Evolutionary conservation across 2,329 filamentous ascomycete species (phyloP).

Genomic region (Nannizzia gypsea): DNA sequence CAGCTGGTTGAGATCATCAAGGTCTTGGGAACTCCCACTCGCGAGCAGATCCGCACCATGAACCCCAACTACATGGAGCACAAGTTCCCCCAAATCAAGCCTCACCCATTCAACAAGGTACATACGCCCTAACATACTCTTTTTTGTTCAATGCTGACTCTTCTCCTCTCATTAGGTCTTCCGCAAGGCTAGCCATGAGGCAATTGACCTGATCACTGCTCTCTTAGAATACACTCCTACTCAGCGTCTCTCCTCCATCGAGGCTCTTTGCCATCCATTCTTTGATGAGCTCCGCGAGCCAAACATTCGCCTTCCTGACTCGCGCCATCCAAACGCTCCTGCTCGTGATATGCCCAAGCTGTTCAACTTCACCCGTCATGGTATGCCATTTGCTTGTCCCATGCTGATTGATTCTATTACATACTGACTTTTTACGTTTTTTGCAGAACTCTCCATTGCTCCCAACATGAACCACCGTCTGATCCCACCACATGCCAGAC

Average conservation of each 20-base stretch:
- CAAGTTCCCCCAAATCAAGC: conserved; percentile 99
- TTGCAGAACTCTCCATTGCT: conserved; percentile 83
- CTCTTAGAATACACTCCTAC: conserved; percentile 96
- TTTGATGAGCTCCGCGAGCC: conserved; percentile 94
- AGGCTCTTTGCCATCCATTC: conserved; percentile 97
- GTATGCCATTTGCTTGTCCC: conserved; percentile 43
- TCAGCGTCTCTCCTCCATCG: conserved; percentile 80
- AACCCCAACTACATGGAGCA: conserved; percentile 99
- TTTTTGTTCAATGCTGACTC: not conserved
- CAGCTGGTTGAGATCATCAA: conserved; percentile 99
- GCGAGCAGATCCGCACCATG: conserved; percentile 98
- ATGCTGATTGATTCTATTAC: not conserved
- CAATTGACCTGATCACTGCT: conserved; percentile 87
- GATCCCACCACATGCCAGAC: conserved; percentile 70
- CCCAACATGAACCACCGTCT: conserved; percentile 77
- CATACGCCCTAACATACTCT: no score
- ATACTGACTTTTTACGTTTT: not conserved
- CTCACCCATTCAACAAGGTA: conserved; percentile 93
- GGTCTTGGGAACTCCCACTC: conserved; percentile 87
- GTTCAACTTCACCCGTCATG: conserved; percentile 89
- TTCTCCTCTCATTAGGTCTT: conserved; percentile 52
- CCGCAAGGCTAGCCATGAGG: conserved; percentile 83
- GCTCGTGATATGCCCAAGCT: conserved; percentile 72
- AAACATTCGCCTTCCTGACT: conserved; percentile 84
- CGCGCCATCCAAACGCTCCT: conserved; percentile 71